These are phyloP conservation scores for Casuarina cunninghamiana DNA, from an alignment of 306 rosid species.

Conservation along the genomic window DNA sequence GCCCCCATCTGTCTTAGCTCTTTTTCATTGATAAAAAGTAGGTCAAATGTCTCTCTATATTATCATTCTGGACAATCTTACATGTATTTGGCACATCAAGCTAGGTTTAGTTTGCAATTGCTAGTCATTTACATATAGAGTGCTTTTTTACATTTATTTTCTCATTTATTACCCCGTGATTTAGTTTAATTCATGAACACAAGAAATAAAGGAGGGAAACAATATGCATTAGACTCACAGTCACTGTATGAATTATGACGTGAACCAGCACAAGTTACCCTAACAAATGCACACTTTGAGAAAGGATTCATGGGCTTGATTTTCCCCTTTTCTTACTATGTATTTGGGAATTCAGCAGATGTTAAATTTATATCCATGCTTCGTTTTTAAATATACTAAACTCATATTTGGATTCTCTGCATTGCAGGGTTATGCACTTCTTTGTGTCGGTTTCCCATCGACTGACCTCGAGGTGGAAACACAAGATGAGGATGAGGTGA, in stretches of 20 bases:
- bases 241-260: not conserved
- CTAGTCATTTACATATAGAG: not conserved
- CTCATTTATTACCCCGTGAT: not conserved
- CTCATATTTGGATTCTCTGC: slow-evolving; percentile 2
- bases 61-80: not conserved
- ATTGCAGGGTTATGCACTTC: slow-evolving; percentile 97
- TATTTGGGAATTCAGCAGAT: not conserved
- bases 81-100: not conserved
- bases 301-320: not conserved
- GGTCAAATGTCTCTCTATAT: not conserved
- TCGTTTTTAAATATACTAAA: not conserved
- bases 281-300: not conserved
- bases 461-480: slow-evolving; percentile 97
- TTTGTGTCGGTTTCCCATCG: slow-evolving; percentile 90
- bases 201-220: not conserved
- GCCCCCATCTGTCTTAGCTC: not conserved
- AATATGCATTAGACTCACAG: not conserved
- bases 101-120: not conserved
- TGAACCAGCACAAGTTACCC: not conserved
- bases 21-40: not conserved
- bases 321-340: not conserved
- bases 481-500: slow-evolving; percentile 99
- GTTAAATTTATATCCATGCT: not conserved
- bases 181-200: not conserved
- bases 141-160: not conserved